Evolutionary conservation across 306 rosid genomes (phyloP), one percentile per base, ranked within the genome.

Genomic region (Castanospermum australe): DNA sequence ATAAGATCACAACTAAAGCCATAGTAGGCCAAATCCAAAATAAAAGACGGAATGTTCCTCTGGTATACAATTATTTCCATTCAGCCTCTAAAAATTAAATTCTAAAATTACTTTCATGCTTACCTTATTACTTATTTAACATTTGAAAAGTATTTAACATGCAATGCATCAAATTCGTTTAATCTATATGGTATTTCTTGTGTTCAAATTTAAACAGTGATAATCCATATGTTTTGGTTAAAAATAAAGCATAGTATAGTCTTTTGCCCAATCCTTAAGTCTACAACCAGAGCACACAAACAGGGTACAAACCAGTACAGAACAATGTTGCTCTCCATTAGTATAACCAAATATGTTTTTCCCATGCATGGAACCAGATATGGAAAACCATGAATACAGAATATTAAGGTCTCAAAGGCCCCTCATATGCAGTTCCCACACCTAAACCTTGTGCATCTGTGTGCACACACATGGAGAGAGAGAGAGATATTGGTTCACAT

Each of bases 231-330:
- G 18, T 4, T 35, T 1, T 22, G 25, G 71, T 38, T 32, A 67
- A 51, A 54, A 67, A 6, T 56, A 28, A 51, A 60, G 78, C 54
- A 62, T 9, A 63, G 35, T 39, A 39, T 24, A 50, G 51, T 57
- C 11, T 81, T 47, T 8, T 47, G 32, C 18, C 28, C n/a, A 51
- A 71, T 17, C 84, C 64, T 35, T 57, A 35, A 22, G 69, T 65
- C 39, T 73, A 66, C 15, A 39, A 77, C 25, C 73, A 60, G 28
- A 35, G 24, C 52, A 20, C 59, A 63, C 20, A 51, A 5, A 56
- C 65, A 13, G 17, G 70, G 39, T 28, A 21, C 57, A 38, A 14
- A 15, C 73, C 63, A 59, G 54, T 33, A 38, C 15, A 36, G 30
- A 30, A 72, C 21, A 73, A 73, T 30, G 64, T 42, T 42, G 77